Evolutionary conservation across 2,329 filamentous ascomycete genomes (phyloP).

Genomic region (Neopestalotiopsis sp.): DNA sequence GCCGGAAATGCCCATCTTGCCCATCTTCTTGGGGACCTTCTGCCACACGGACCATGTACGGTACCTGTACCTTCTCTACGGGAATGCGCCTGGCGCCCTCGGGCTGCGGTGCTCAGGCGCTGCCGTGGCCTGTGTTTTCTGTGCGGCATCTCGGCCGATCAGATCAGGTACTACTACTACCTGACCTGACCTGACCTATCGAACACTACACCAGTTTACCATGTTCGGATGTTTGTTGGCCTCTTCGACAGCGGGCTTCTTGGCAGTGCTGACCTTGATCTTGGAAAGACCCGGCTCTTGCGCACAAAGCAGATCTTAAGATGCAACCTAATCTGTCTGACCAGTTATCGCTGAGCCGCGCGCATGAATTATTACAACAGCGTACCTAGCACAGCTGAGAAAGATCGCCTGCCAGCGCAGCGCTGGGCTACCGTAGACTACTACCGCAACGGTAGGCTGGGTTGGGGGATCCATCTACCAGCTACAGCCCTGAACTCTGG

Average conservation of each 20-base stretch:
- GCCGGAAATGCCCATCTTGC: not conserved
- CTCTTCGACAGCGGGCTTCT: not conserved
- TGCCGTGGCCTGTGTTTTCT: not conserved
- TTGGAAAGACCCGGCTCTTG: slow-evolving; percentile 3
- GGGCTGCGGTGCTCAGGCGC: not conserved
- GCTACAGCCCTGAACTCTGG: not conserved
- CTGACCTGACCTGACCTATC: too few species aligned
- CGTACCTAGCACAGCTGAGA: slow-evolving; percentile 16
- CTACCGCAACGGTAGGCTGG: not conserved
- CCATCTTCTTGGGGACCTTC: too few species aligned
- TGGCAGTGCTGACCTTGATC: not conserved
- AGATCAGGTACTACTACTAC: not conserved
- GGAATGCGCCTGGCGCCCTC: not conserved
- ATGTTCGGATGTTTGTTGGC: not conserved
- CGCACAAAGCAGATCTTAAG: not conserved
- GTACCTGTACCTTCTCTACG: not conserved
- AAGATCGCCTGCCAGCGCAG: not conserved
- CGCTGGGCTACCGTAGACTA: not conserved
- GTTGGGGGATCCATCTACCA: not conserved
- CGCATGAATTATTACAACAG: slow-evolving; percentile 6
- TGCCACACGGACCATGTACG: not conserved
- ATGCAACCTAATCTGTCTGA: not conserved
- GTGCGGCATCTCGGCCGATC: not conserved
- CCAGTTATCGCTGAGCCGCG: not conserved
- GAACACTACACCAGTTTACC: not conserved